Evolutionary conservation across 2,329 filamentous ascomycete genomes (phyloP), one percentile per base, ranked within the genome.

Genomic region (Apiospora marii): DNA sequence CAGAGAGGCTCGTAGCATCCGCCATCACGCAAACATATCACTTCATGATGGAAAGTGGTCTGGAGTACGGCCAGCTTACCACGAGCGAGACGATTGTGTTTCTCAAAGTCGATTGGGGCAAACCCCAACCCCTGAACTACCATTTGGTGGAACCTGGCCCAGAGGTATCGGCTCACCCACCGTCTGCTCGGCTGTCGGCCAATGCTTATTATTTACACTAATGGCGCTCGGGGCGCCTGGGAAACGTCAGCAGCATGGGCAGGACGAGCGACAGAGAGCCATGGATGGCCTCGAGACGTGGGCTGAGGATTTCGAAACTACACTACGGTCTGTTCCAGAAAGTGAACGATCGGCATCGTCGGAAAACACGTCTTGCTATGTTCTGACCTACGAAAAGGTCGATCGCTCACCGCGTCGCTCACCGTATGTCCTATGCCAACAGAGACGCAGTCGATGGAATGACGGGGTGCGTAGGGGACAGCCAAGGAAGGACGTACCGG

Each of bases 81-180:
- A n/a, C n/a, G n/a, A n/a, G n/a, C n/a, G n/a, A n/a, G n/a, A 80
- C 82, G 72, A 70, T 78, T 5, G 82, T 79, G 30, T 72, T 85
- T 61, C 78, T 79, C 41, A 82, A 88, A 77, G 86, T 87, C 74
- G 89, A 87, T n/a, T n/a, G 78, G 75, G 83, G 22, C 1, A 51
- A 81, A 34, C 78, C 79, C 0, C 72, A 71, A 8, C 80, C 74
- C 13, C 74, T 83, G 0, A 77, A 75, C 44, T 84, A 80, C 71
- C 78, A 82, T 71, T 70, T 83, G 10, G 78, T 79, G 0, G 77
- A 81, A 73, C 80, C 80, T 4, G 67, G 41, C 13, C 70, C 71
- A 0, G 78, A 82, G 71, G 78, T 78, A 3, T 34, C 27, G 30
- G 77, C 73, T 2, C 74, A 81, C 70, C 72, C 70, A 34, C 64